Percentiles rank a stretch among this genome's conserved stretches.
Evolutionary conservation across 1,284 basidiomycete genomes (phyloP).

Genomic region (Naganishia cerealis): DNA sequence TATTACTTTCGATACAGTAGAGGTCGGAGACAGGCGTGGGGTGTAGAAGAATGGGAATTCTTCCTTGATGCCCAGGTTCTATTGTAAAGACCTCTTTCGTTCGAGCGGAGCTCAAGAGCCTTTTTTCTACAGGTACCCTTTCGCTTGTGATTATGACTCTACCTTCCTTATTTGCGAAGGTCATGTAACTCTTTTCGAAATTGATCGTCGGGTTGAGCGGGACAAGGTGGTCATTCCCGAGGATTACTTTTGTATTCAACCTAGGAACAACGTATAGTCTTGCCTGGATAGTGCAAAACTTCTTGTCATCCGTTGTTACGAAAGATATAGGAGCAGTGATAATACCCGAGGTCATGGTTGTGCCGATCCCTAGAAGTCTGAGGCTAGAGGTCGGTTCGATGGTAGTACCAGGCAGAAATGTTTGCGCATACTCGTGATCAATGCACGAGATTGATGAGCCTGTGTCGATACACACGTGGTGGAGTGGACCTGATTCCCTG

Average conservation of each 20-base stretch:
- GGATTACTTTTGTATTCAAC: conserved; percentile 21
- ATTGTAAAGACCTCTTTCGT: too few relatives aligned
- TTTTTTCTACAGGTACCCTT: too few relatives aligned
- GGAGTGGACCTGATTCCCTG: too few relatives aligned
- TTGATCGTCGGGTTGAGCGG: conserved; percentile 25
- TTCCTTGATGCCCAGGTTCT: too few relatives aligned
- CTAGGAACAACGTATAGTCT: conserved; percentile 19
- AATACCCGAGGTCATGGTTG: conserved; percentile 7
- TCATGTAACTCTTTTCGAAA: conserved; percentile 6
- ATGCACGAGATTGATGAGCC: too few relatives aligned
- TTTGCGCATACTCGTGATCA: conserved; percentile 17
- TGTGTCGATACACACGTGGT: too few relatives aligned
- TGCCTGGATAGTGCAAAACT: background rate
- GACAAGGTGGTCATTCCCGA: conserved; percentile 33
- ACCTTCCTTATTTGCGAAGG: too few relatives aligned
- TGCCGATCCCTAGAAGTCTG: conserved; percentile 20
- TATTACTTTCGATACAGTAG: too few relatives aligned
- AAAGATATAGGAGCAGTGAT: conserved; percentile 7
- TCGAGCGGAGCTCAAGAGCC: too few relatives aligned
- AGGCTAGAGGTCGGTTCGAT: conserved; percentile 1
- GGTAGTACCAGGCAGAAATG: background rate
- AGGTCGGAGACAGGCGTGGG: too few relatives aligned
- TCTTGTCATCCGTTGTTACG: background rate
- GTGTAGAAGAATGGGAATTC: too few relatives aligned
- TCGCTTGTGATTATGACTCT: too few relatives aligned